A percentile compares a stretch with the other conserved stretches of the same genome.
These are phyloP conservation scores for Didymella lethalis DNA, from an alignment of 2,329 filamentous ascomycete species.

Conservation along the genomic window DNA sequence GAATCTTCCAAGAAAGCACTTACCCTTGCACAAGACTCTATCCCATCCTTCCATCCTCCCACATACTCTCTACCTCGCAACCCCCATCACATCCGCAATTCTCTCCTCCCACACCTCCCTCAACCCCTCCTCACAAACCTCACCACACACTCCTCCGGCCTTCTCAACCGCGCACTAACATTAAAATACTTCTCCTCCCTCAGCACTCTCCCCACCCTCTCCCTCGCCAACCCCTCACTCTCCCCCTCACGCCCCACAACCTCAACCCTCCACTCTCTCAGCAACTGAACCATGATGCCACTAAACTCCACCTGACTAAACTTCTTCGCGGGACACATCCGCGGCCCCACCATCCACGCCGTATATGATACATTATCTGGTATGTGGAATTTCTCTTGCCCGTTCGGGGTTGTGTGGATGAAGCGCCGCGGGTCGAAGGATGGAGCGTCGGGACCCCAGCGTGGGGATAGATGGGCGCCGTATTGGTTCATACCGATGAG, in stretches of 20 bases:
- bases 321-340: conserved; percentile 35
- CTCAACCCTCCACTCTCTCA: conserved; percentile 27
- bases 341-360: conserved; percentile 38
- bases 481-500: conserved; percentile 26
- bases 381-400: conserved; percentile 18
- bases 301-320: conserved; percentile 37
- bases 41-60: too few species aligned
- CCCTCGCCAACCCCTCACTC: conserved; percentile 16
- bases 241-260: conserved; percentile 16
- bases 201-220: conserved; percentile 18
- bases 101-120: too few species aligned
- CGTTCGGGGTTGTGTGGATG: conserved; percentile 21
- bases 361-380: conserved; percentile 25
- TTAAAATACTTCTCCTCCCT: conserved; percentile 27
- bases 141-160: conserved; percentile 18
- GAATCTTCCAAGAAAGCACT: too few species aligned
- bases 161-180: conserved; percentile 29
- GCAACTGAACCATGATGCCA: conserved; percentile 24
- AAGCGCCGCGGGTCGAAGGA: conserved; percentile 47
- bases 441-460: conserved; percentile 31
- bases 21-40: too few species aligned
- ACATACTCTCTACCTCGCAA: too few species aligned
- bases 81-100: too few species aligned
- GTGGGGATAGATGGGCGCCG: conserved; percentile 37
- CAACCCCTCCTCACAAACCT: conserved; percentile 8